Evolutionary conservation across 2,329 filamentous ascomycete genomes (phyloP), one percentile per base, ranked within the genome.

Genomic region (Exophiala viscosa): DNA sequence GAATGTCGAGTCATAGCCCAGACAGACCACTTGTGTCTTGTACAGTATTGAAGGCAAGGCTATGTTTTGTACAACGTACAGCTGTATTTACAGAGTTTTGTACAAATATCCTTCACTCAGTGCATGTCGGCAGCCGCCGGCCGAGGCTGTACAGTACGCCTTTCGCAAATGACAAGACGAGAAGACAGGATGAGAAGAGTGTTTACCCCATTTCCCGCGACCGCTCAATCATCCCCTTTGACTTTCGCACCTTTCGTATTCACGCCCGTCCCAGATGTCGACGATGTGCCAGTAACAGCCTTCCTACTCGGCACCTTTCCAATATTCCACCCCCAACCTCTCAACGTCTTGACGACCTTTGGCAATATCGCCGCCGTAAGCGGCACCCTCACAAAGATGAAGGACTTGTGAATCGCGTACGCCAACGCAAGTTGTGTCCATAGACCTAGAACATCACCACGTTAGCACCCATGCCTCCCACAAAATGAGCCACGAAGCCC

Each of bases 381-480:
- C 7, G 93, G 93, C 8, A 99, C 90, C n/a, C 93, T 83, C 60
- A 97, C 71, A 70, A 99, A 96, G 65, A 99, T 96, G 70, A 97
- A 90, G 63, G 88, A 95, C 75, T 99, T 99, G 78, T 99, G 93
- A 53, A 99, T 89, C 23, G 92, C 92, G 67, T 99, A 99, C 10
- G 93, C 93, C 44, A 99, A 80, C 13, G 89, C 90, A 28, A 99
- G 76, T 67, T 96, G 90, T 7, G 93, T 97, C 82, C 83, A 86
- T 45, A 87, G 74, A 64, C 81, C 83, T 86, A 60, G 44, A 35
- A 18, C 18, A 17, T 39, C 31, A 54, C 48, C 50, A 49, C 35
- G 60, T 65, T 45, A 64, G 53, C 49, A 33, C 9, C 40, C 17
- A 11, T 15, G 17, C 13, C 35, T 6, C 17, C 7, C 17, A 33